These are phyloP conservation scores for Chrysanthemum lavandulifolium DNA, from an alignment of 129 eudicot genomes.

Conservation along the genomic window DNA sequence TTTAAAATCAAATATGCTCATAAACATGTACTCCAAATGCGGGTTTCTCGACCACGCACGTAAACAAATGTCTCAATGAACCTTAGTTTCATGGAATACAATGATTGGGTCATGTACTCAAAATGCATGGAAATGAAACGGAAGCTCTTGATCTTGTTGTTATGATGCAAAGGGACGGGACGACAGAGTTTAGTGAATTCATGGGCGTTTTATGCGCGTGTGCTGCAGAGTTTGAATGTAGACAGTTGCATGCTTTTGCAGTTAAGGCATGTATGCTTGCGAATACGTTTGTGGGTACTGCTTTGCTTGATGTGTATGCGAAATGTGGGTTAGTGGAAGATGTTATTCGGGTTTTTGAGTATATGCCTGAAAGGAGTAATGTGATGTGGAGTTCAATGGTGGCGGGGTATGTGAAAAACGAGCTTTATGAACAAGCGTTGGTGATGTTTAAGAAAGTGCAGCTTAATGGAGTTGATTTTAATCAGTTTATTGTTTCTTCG, in stretches of 20 bases:
- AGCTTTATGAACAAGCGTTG: conserved; percentile 75
- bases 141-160: conserved; percentile 59
- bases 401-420: conserved; percentile 72
- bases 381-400: conserved; percentile 94
- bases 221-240: conserved; percentile 73
- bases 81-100: conserved; percentile 81
- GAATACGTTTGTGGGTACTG: conserved; percentile 73
- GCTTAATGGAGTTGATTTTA: conserved; percentile 39
- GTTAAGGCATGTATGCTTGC: conserved; percentile 52
- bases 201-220: conserved; percentile 84
- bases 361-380: conserved; percentile 61
- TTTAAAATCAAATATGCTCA: conserved; percentile 61
- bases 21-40: conserved; percentile 75
- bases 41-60: conserved; percentile 53
- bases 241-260: conserved; percentile 71
- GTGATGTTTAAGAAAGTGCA: conserved; percentile 46
- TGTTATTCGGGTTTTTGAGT: conserved; percentile 60
- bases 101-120: conserved; percentile 69
- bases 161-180: conserved; percentile 67
- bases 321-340: conserved; percentile 58
- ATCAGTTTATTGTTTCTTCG: conserved; percentile 60
- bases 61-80: conserved; percentile 58
- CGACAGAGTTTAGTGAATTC: conserved; percentile 52
- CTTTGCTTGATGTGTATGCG: conserved; percentile 79
- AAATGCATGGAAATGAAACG: conserved; percentile 52